These are phyloP conservation scores for Corinectria fuckeliana DNA, from an alignment of 2,329 filamentous ascomycete species.

Conservation along the genomic window DNA sequence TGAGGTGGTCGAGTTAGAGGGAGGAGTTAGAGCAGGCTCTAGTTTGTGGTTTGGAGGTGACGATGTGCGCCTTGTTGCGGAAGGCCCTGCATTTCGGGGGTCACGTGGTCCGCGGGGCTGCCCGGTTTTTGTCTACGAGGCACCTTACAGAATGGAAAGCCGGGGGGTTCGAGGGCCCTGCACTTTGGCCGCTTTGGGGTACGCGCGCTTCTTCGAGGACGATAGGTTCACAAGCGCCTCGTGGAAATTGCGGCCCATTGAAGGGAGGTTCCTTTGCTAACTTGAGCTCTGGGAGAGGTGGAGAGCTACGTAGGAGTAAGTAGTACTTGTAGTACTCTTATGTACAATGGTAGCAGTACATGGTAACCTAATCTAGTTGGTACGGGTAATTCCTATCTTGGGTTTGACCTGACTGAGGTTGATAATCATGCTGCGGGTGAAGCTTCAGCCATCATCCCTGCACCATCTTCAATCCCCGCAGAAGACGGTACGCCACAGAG, in stretches of 20 bases:
- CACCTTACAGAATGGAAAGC: background rate
- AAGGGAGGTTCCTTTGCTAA: background rate
- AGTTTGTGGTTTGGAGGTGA: slow-evolving; percentile 37
- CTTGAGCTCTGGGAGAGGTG: background rate
- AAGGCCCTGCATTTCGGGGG: slow-evolving; percentile 31
- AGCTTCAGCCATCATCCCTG: background rate
- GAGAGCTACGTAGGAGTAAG: no score
- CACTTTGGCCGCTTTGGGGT: background rate
- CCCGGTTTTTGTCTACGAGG: slow-evolving; percentile 4
- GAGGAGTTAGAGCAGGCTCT: slow-evolving; percentile 35
- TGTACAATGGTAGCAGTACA: no score
- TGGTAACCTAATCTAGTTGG: no score
- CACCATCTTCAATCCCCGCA: background rate
- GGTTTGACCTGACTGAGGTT: background rate
- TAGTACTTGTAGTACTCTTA: no score
- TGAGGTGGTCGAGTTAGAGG: slow-evolving; percentile 30
- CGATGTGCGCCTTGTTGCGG: slow-evolving; percentile 40
- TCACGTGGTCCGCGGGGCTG: slow-evolving; percentile 46
- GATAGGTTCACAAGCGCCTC: background rate
- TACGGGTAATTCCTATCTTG: background rate
- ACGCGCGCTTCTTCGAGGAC: background rate
- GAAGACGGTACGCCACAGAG: background rate
- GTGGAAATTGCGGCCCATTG: background rate
- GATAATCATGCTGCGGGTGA: background rate
- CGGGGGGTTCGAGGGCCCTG: background rate